Base-by-base conservation (phyloP, 1,284 basidiomycete species). In the Puccinia triticina region DNA sequence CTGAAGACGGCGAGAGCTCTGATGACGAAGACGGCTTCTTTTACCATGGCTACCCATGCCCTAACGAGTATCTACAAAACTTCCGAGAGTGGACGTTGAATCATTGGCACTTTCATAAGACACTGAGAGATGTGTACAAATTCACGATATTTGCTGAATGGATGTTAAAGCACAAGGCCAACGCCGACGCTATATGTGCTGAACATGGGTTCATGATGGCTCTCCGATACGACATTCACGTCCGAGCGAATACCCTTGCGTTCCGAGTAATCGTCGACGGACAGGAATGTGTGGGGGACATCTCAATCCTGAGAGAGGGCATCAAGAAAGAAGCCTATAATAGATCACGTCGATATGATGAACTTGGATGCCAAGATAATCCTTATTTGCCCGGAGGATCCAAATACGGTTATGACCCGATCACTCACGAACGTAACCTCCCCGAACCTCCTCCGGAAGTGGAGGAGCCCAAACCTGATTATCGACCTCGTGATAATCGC, bases 161-260 rank as follows among this genome's bases (percentile, higher is more conserved):
- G 69, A 48, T 72, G 14, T 21, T 48, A 23, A 18, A 48, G 29
- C 69, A 72, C 23, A 72, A 72, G 46, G 48, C 32, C 26, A 72
- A 50, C 16, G 40, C 29, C 12, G 69, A 72, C 69, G 21, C 26
- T 12, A 72, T 72, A 14, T 29, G 32, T 43, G 34, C 29, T 29
- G 2, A 10, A 2, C 5, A 72, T 10, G 48, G 43, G 2, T 72
- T 72, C 29, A 40, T 34, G 34, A 40, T 37, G 1, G 69, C 34
- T 8, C 37, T 72, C n/a, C 43, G 69, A 23, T 72, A 72, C 46
- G 48, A 72, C 69, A 48, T 72, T 14, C n/a, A 48, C 5, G 69
- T 72, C 21, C 69, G 37, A 7, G 69, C 69, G 18, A 72, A 72
- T 72, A 40, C 46, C 8, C 46, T 69, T 46, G 37, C 46, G 40